Evolutionary conservation across 768 basidiomycete species (phyloP).

Genomic region (Pleurotus pulmonarius): DNA sequence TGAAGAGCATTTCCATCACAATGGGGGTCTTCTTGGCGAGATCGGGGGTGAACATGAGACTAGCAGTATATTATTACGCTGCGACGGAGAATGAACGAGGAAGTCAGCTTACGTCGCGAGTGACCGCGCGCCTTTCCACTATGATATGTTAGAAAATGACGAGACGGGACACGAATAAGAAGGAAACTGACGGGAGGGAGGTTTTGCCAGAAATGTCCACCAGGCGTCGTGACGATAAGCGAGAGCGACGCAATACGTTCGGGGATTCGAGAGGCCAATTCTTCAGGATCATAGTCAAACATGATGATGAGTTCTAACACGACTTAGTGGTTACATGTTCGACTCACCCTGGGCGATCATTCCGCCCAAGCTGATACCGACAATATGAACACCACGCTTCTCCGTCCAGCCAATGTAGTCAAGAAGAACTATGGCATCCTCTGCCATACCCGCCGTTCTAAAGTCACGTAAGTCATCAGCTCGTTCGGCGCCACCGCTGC

Average conservation of each 20-base stretch:
- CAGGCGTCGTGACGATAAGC: conserved; percentile 69
- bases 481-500: not conserved
- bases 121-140: conserved; percentile 33
- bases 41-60: conserved; percentile 40
- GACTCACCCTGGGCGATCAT: conserved; percentile 75
- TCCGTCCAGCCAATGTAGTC: conserved; percentile 71
- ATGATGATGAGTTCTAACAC: no score
- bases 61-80: conserved; percentile 1
- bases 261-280: conserved; percentile 64
- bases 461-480: not conserved
- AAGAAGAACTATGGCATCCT: conserved; percentile 63
- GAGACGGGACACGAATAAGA: not conserved
- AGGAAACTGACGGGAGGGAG: conserved; percentile 54
- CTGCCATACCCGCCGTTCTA: conserved; percentile 77
- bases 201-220: conserved; percentile 53
- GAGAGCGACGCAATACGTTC: conserved; percentile 64
- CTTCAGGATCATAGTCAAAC: conserved; percentile 29
- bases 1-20: conserved; percentile 56
- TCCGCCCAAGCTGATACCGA: conserved; percentile 76
- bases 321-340: no score
- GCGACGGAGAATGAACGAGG: no score
- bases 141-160: no score
- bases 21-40: conserved; percentile 44
- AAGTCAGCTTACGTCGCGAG: conserved; percentile 27
- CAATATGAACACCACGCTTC: conserved; percentile 58